Evolutionary conservation across 2,329 filamentous ascomycete genomes (phyloP).

Genomic region (Talaromyces atroroseus): DNA sequence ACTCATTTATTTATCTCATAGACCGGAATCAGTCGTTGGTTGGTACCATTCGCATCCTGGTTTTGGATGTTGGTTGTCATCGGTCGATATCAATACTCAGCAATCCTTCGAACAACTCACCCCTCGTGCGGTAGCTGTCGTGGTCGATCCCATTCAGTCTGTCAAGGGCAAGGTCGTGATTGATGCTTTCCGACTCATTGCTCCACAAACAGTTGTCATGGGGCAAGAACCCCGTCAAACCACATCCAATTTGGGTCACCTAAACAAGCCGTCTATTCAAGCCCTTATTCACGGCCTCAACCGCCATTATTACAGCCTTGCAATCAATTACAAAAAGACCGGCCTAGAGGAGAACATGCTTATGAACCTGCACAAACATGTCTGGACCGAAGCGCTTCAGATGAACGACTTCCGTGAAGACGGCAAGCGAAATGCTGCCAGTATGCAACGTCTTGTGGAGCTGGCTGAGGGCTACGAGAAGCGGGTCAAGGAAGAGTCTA

Average conservation of each 20-base stretch:
- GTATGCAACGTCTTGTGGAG: conserved; percentile 78
- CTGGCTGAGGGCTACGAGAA: conserved; percentile 97
- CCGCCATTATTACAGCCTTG: conserved; percentile 98
- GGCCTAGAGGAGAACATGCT: conserved; percentile 98
- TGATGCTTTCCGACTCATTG: conserved; percentile 96
- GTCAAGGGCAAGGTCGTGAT: conserved; percentile 99
- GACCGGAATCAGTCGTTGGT: conserved; percentile 93
- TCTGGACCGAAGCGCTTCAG: conserved; percentile 95
- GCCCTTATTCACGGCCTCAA: conserved; percentile 97
- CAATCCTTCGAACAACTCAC: conserved; percentile 99
- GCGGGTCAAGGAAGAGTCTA: conserved; percentile 96
- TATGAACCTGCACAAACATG: conserved; percentile 99
- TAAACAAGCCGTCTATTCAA: conserved; percentile 99
- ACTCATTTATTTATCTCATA: conserved; percentile 31
- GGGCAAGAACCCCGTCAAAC: conserved; percentile 96
- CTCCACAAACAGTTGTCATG: conserved; percentile 95
- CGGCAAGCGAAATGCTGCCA: conserved; percentile 77
- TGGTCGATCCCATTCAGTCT: conserved; percentile 97
- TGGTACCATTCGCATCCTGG: conserved; percentile 99
- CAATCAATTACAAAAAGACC: conserved; percentile 96
- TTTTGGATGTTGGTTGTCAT: conserved; percentile 98
- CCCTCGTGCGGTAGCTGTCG: conserved; percentile 91
- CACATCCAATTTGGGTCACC: conserved; percentile 92
- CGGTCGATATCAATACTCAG: conserved; percentile 98
- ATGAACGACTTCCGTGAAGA: conserved; percentile 94